These are phyloP conservation scores for Yamadazyma insecticola DNA, from an alignment of 805 yeast species.

Conservation along the genomic window DNA sequence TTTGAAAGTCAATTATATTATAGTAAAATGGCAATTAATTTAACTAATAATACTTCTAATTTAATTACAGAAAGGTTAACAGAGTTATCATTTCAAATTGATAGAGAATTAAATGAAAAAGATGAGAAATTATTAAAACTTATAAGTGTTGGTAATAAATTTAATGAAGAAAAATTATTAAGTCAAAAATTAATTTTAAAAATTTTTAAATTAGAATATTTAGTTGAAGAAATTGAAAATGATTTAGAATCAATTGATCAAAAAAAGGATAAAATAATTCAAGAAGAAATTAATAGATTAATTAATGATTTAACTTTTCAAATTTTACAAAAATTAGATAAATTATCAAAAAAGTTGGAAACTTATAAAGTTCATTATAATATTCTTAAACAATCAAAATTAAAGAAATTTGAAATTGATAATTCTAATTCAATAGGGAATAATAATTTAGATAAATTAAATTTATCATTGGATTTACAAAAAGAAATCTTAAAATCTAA, in stretches of 20 bases:
- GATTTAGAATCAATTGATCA: slow-evolving; percentile 15
- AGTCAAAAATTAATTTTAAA: slow-evolving; percentile 25
- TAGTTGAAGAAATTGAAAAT: slow-evolving; percentile 23
- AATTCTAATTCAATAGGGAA: not conserved
- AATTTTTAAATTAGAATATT: slow-evolving; percentile 29
- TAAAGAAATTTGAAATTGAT: slow-evolving; percentile 1
- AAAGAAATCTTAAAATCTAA: slow-evolving; percentile 16
- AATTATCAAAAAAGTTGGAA: slow-evolving; percentile 14
- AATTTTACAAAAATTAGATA: slow-evolving; percentile 26
- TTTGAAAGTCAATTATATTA: slow-evolving; percentile 35
- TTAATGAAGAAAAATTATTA: slow-evolving; percentile 20
- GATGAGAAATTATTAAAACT: slow-evolving; percentile 28
- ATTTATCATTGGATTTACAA: slow-evolving; percentile 23
- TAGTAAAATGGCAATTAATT: slow-evolving; percentile 29
- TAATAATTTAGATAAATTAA: slow-evolving; percentile 8
- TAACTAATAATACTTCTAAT: slow-evolving; percentile 30
- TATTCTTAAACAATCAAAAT: slow-evolving; percentile 2
- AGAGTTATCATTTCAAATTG: slow-evolving; percentile 33
- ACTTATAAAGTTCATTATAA: slow-evolving; percentile 5
- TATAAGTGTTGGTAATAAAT: slow-evolving; percentile 16
- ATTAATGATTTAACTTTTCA: slow-evolving; percentile 37
- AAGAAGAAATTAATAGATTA: slow-evolving; percentile 37
- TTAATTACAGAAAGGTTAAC: slow-evolving; percentile 34
- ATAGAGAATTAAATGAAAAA: slow-evolving; percentile 32
- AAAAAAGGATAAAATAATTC: slow-evolving; percentile 29